Percentiles rank a stretch among this genome's conserved stretches.
Conservation (phyloP, 306 rosid genomes). For the Fragaria iinumae region DNA sequence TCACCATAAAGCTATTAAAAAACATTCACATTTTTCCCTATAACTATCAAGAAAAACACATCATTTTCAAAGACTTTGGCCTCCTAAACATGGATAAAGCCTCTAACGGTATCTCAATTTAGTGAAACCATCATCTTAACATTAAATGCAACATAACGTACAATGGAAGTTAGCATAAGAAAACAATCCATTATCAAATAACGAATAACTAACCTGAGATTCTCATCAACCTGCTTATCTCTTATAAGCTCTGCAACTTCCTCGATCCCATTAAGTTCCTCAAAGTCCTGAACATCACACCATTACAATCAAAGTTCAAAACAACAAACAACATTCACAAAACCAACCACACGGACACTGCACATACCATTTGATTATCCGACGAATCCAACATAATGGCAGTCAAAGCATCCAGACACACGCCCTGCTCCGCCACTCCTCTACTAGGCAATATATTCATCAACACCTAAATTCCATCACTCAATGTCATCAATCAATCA, state of each 20-base stretch:
- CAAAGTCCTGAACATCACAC: slow-evolving; percentile 61
- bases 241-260: slow-evolving; percentile 85
- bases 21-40: not conserved
- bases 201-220: slow-evolving; percentile 61
- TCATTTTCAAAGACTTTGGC: not conserved
- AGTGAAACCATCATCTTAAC: not conserved
- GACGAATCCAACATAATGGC: slow-evolving; percentile 89
- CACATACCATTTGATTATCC: slow-evolving; percentile 78
- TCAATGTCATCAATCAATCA: slow-evolving; percentile 2
- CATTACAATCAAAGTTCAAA: not conserved
- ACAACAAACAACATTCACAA: not conserved
- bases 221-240: slow-evolving; percentile 84
- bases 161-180: not conserved
- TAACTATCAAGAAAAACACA: not conserved
- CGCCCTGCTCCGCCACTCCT: slow-evolving; percentile 81
- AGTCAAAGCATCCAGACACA: slow-evolving; percentile 86
- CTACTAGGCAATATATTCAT: slow-evolving; percentile 76
- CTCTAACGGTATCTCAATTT: not conserved
- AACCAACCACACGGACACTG: slow-evolving; percentile 5
- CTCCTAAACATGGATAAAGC: not conserved
- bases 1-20: not conserved
- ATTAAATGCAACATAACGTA: not conserved
- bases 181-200: slow-evolving; percentile 1
- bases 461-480: slow-evolving; percentile 55
- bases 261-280: slow-evolving; percentile 68